phyloP scores from a whole-genome alignment of 177 flowering plant species.

The Vitis hybrid region DNA sequence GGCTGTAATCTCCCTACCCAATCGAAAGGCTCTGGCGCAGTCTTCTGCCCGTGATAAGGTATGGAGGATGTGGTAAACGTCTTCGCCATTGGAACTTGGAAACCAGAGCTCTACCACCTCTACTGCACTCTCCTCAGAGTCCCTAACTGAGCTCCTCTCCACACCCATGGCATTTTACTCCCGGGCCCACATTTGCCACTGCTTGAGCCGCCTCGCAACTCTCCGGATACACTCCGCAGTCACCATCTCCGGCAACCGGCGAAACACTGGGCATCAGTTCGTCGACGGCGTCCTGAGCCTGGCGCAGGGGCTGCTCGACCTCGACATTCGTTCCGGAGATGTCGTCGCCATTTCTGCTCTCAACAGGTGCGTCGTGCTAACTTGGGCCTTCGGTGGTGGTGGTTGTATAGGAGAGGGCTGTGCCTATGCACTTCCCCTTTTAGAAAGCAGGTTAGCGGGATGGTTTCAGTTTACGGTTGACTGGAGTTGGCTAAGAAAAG shows the following conservation, averaged over 20 bases:
- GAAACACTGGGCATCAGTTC: conserved; percentile 59
- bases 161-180: conserved; percentile 32
- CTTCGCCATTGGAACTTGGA: neutral
- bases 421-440: too few relatives aligned
- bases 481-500: too few relatives aligned
- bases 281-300: conserved; percentile 47
- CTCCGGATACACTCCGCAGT: conserved; percentile 39
- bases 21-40: too few relatives aligned
- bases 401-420: neutral
- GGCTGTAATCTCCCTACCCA: too few relatives aligned
- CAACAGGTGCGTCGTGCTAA: conserved; percentile 53
- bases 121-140: too few relatives aligned
- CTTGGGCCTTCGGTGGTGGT: neutral
- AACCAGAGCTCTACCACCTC: neutral
- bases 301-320: conserved; percentile 50
- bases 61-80: too few relatives aligned
- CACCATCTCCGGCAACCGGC: conserved; percentile 41
- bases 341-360: conserved; percentile 75
- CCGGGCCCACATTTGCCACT: conserved; percentile 75
- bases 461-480: too few relatives aligned
- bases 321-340: conserved; percentile 63
- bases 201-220: conserved; percentile 57
- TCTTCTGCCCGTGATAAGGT: too few relatives aligned
- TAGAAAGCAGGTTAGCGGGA: too few relatives aligned
- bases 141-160: neutral